Base-by-base conservation (phyloP, 192 early-diverging fungal genomes). In the Paraglomus brasilianum region DNA sequence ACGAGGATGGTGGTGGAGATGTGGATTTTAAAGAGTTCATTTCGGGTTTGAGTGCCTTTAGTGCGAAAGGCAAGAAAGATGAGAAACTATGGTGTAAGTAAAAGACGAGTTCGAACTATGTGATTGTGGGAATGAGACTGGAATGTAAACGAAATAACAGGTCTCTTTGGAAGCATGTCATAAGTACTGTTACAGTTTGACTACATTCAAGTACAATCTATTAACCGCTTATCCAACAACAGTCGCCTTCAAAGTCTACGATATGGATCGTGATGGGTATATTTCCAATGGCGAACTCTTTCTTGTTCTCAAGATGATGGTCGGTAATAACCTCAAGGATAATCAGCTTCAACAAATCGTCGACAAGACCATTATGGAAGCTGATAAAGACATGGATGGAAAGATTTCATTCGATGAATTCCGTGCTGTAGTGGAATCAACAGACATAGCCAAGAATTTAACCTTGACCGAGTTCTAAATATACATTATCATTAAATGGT, bases 21-120 rank as follows among this genome's bases (percentile, higher is more conserved):
- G 92, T 99, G 0, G 95, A 99, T 78, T 99, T 99, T 80, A 93
- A 94, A 70, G 96, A 99, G 83, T 99, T 99, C 75, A 95, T 99
- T 65, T 85, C 83, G 8, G 98, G 96, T 0, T 78, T 99, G 62
- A 92, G 91, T 72, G 95, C 92, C 1, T 99, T 99, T 71, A 94
- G 92, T 55, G 88, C 89, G 46, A 94, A 96, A 66, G 95, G 98
- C 53, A 93, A 94, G 67, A 92, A 94, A 83, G 82, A 90, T 58
- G 95, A 97, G 72, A 99, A 99, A 80, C 83, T 99, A 70, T 86
- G 87, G 59, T 99, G 92, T 93, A 83, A 78, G 81, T 82, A 17
- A 17, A 43, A 7, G n/a, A 19, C 44, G 24, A 53, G 52, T 44
- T 69, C 21, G 9, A 11, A 57, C 47, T 45, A 2, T 40, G 50